Conservation (phyloP, 495 filamentous ascomycete species). For the Letharia columbiana region DNA sequence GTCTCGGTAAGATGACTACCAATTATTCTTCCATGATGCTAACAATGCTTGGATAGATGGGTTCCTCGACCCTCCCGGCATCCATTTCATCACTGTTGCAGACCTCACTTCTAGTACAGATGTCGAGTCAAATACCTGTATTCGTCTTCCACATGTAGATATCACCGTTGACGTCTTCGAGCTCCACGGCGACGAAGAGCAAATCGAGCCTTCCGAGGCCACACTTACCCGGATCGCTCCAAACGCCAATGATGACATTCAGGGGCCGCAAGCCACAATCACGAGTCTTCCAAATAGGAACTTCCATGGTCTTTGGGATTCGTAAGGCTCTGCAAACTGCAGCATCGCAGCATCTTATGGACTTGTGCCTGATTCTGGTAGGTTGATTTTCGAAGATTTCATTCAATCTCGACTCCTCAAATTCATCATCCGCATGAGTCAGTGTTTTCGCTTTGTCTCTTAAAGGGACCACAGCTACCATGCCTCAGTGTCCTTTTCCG, state of each 20-base stretch:
- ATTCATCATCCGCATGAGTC: slow-evolving; percentile 41
- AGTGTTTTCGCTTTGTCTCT: slow-evolving; percentile 8
- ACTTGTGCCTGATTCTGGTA: slow-evolving; percentile 15
- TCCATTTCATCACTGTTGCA: slow-evolving; percentile 24
- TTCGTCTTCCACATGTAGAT: slow-evolving; percentile 24
- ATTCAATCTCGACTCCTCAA: slow-evolving; percentile 39
- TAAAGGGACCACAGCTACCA: background rate
- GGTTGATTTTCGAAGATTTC: slow-evolving; percentile 41
- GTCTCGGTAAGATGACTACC: slow-evolving; percentile 19
- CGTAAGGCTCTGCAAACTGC: slow-evolving; percentile 26
- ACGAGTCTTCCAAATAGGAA: slow-evolving; percentile 33
- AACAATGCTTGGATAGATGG: background rate
- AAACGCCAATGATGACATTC: slow-evolving; percentile 12
- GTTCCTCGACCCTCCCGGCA: background rate
- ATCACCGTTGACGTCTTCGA: slow-evolving; percentile 26
- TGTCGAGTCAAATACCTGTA: slow-evolving; percentile 15
- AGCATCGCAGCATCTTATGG: slow-evolving; percentile 1
- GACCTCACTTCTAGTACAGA: slow-evolving; percentile 21
- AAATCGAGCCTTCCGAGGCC: background rate
- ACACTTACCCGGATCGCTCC: background rate
- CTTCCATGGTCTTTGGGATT: slow-evolving; percentile 44
- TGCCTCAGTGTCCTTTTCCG: slow-evolving; percentile 31
- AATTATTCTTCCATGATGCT: background rate
- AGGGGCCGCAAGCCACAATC: slow-evolving; percentile 26
- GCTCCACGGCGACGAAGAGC: slow-evolving; percentile 11